A percentile compares a stretch with the other conserved stretches of the same genome.
phyloP scores from a whole-genome alignment of 148 eudicot genomes.

The Rhododendron henanense region DNA sequence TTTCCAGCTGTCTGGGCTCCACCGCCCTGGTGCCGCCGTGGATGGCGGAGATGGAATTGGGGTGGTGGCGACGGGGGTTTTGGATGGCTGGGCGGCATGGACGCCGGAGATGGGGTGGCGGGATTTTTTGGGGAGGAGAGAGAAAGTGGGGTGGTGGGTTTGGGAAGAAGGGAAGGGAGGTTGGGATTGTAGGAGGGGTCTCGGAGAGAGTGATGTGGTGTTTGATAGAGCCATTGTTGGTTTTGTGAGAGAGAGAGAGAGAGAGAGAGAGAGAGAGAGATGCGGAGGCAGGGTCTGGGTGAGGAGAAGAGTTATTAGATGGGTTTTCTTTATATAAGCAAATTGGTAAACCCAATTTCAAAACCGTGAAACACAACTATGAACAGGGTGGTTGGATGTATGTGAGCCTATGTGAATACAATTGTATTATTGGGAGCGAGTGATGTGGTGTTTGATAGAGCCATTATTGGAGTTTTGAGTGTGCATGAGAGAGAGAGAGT shows the following conservation, averaged over 20 bases:
- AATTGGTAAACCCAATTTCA: too few species aligned
- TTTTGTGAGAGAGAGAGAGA: background rate
- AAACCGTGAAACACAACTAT: background rate
- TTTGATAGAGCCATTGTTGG: slow-evolving; percentile 9
- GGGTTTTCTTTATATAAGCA: background rate
- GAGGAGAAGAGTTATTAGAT: background rate
- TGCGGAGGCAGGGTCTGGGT: background rate
- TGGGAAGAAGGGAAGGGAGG: slow-evolving; percentile 6
- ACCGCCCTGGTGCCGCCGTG: slow-evolving; percentile 10
- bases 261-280: background rate
- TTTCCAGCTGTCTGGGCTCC: slow-evolving; percentile 57
- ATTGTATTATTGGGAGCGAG: too few species aligned
- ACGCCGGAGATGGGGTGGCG: slow-evolving; percentile 19
- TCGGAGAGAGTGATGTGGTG: slow-evolving; percentile 5
- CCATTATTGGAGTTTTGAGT: too few species aligned
- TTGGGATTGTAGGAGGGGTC: slow-evolving; percentile 15
- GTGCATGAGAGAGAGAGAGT: too few species aligned
- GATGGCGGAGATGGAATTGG: slow-evolving; percentile 4
- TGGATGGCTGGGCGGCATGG: slow-evolving; percentile 2
- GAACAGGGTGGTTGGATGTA: too few species aligned
- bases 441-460: too few species aligned
- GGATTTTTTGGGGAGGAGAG: slow-evolving; percentile 2
- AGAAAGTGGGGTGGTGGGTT: background rate
- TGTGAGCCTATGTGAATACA: too few species aligned
- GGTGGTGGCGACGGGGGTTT: slow-evolving; percentile 1